Conservation (phyloP, 768 basidiomycete species). For the Terana coerulea region DNA sequence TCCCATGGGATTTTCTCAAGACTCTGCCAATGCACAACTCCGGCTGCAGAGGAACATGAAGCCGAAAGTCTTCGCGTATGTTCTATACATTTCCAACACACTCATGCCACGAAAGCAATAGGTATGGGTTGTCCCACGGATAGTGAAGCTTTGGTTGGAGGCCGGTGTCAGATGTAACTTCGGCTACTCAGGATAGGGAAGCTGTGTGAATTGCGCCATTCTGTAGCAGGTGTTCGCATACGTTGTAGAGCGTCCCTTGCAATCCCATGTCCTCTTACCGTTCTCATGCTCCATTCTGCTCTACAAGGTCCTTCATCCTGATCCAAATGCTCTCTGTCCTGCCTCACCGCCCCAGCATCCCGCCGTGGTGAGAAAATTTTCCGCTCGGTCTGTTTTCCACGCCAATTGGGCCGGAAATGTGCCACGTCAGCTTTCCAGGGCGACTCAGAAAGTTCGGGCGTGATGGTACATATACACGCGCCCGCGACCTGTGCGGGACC, state of each 20-base stretch:
- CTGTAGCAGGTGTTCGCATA: neutral
- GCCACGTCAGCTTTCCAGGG: conserved; percentile 17
- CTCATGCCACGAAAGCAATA: too few species aligned
- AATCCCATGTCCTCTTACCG: neutral
- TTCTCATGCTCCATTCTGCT: conserved; percentile 3
- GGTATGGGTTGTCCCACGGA: neutral
- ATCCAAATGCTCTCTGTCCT: neutral
- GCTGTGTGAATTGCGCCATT: conserved; percentile 4
- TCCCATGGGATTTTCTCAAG: too few species aligned
- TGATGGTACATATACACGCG: conserved; percentile 12
- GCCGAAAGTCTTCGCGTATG: too few species aligned
- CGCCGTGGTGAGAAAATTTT: conserved; percentile 12
- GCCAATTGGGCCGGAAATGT: conserved; percentile 1
- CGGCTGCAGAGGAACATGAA: too few species aligned
- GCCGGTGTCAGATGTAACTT: neutral
- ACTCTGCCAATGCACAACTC: too few species aligned
- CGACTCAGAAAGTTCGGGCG: conserved; percentile 12
- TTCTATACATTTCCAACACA: too few species aligned
- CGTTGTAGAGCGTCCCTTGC: neutral
- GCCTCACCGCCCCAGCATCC: neutral
- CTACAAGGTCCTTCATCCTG: neutral
- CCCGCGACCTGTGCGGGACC: neutral
- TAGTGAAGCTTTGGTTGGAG: neutral
- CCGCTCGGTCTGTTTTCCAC: neutral
- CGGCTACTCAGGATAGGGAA: neutral